Evolutionary conservation across 495 filamentous ascomycete species (phyloP).

Genomic region (Talaromyces ruber): DNA sequence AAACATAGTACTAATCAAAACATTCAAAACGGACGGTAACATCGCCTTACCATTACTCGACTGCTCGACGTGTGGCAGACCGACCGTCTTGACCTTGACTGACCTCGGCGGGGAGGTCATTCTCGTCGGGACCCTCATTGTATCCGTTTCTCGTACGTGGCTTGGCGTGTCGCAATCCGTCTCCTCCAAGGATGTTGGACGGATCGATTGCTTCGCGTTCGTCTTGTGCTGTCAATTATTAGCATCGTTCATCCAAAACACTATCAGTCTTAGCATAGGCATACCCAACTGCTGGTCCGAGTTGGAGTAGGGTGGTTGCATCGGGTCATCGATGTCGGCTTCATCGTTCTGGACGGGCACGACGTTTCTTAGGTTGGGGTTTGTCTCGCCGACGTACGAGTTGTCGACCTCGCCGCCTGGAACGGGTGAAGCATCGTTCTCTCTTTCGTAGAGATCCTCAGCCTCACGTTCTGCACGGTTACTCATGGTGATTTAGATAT

Average conservation of each 20-base stretch:
- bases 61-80: conserved; percentile 33
- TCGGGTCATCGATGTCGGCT: conserved; percentile 14
- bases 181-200: conserved; percentile 18
- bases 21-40: too few relatives aligned
- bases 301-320: conserved; percentile 18
- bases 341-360: conserved; percentile 9
- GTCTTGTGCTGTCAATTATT: conserved; percentile 10
- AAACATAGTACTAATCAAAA: neutral
- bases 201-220: conserved; percentile 18
- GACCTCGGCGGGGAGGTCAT: conserved; percentile 16
- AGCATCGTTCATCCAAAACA: neutral
- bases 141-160: conserved; percentile 16
- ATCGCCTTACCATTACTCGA: neutral
- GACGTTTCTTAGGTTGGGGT: neutral
- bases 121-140: conserved; percentile 21
- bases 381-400: conserved; percentile 13
- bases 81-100: conserved; percentile 2
- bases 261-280: neutral
- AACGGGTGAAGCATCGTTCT: conserved; percentile 19
- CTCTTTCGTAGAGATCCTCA: conserved; percentile 20
- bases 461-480: conserved; percentile 17
- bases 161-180: conserved; percentile 19
- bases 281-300: conserved; percentile 16
- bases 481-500: conserved; percentile 11
- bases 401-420: conserved; percentile 11